phyloP scores from a whole-genome alignment of 73 alveolate species.

The Symbiodinium pilosum region DNA sequence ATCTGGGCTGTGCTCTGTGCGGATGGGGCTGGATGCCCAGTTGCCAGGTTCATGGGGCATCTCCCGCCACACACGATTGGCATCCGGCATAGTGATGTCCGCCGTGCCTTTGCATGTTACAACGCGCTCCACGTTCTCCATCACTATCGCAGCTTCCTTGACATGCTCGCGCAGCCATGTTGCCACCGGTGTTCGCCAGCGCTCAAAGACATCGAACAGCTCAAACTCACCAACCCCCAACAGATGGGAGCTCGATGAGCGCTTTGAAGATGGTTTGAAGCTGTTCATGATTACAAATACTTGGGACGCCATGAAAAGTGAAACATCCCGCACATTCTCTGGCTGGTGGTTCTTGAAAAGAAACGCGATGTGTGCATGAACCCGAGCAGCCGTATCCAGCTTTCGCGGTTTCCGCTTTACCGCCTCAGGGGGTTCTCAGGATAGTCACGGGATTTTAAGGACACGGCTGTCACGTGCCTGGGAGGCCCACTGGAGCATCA shows the following conservation, averaged over 20 bases:
- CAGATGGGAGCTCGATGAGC: not conserved
- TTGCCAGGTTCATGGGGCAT: slow-evolving; percentile 59
- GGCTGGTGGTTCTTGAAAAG: slow-evolving; percentile 72
- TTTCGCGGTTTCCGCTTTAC: slow-evolving; percentile 1
- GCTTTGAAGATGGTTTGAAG: not conserved
- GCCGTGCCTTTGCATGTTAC: slow-evolving; percentile 63
- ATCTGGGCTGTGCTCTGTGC: not conserved
- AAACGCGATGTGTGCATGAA: slow-evolving; percentile 66
- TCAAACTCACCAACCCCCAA: slow-evolving; percentile 75
- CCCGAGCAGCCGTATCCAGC: slow-evolving; percentile 17
- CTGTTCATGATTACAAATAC: slow-evolving; percentile 51
- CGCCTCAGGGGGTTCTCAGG: not conserved
- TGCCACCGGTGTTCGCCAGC: slow-evolving; percentile 19
- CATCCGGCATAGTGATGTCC: not conserved
- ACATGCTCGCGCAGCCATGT: slow-evolving; percentile 24
- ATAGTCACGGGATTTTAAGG: not conserved
- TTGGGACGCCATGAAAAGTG: slow-evolving; percentile 50
- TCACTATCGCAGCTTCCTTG: slow-evolving; percentile 27
- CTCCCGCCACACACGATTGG: slow-evolving; percentile 41
- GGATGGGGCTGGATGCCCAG: slow-evolving; percentile 36
- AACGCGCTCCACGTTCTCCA: slow-evolving; percentile 76
- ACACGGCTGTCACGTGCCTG: not conserved
- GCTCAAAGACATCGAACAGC: slow-evolving; percentile 59
- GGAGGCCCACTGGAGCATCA: slow-evolving; percentile 64
- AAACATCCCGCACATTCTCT: slow-evolving; percentile 15